A percentile compares a stretch with the other conserved stretches of the same genome.
Conservation (phyloP, 192 early-diverging fungal species). For the Funneliformis geosporum region DNA sequence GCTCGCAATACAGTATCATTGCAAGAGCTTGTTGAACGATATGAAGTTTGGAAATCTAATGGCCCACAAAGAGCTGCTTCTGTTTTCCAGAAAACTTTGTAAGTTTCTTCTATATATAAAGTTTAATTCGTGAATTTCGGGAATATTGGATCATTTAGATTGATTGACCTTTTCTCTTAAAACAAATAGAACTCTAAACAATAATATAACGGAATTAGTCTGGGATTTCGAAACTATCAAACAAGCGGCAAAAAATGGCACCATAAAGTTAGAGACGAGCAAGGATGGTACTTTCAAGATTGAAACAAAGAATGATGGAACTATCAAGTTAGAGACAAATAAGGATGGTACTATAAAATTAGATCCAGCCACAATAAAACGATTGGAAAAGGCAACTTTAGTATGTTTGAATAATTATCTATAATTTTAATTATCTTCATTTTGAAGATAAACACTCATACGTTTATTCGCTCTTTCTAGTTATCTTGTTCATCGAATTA, state of each 20-base stretch:
- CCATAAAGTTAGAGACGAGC: neutral
- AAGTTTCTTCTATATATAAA: neutral
- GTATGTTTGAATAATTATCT: neutral
- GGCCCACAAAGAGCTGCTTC: slow-evolving; percentile 43
- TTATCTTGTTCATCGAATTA: neutral
- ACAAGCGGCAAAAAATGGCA: neutral
- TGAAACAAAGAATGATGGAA: neutral
- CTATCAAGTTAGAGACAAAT: neutral
- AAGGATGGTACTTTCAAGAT: neutral
- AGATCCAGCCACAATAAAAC: neutral
- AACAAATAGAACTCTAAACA: neutral
- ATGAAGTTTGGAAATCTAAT: slow-evolving; percentile 73
- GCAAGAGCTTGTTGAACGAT: slow-evolving; percentile 81
- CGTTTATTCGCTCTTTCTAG: neutral
- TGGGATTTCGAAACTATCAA: slow-evolving; percentile 46
- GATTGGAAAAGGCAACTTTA: neutral
- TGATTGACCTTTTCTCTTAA: neutral
- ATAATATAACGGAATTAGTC: slow-evolving; percentile 31
- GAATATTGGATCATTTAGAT: neutral
- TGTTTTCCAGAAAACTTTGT: slow-evolving; percentile 13
- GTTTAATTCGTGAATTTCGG: neutral
- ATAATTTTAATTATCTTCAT: neutral
- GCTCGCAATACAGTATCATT: slow-evolving; percentile 80
- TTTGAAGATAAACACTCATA: neutral
- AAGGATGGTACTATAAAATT: neutral